Evolutionary conservation across 2,329 filamentous ascomycete species (phyloP).

Genomic region (Clarireedia homoeocarpa): DNA sequence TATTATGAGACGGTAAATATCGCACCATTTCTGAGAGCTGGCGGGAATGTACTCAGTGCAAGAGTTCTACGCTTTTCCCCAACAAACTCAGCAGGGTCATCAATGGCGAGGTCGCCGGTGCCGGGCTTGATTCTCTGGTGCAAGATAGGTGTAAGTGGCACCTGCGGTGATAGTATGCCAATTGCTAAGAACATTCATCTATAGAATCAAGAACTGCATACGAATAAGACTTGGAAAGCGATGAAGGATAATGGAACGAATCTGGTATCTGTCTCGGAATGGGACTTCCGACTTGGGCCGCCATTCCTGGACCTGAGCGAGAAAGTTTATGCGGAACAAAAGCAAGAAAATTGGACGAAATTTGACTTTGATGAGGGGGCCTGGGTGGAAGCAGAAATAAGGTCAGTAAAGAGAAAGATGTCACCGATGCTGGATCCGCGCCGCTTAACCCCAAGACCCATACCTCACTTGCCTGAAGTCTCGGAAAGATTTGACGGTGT

Average conservation of each 20-base stretch:
- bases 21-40: not conserved
- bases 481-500: not conserved
- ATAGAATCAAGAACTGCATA: not conserved
- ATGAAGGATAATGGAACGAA: not conserved
- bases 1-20: slow-evolving; percentile 1
- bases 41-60: not conserved
- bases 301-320: not conserved
- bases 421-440: not conserved
- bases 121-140: not conserved
- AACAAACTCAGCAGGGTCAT: not conserved
- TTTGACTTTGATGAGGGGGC: not conserved
- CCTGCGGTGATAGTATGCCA: not conserved
- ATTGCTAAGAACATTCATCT: not conserved
- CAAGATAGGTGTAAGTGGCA: not conserved
- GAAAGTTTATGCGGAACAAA: not conserved
- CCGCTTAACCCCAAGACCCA: not conserved
- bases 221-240: not conserved
- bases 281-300: not conserved
- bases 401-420: not conserved
- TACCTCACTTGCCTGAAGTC: not conserved
- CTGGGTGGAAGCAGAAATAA: not conserved
- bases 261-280: not conserved
- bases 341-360: not conserved
- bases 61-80: not conserved
- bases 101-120: not conserved